These are phyloP conservation scores for Batrachochytrium dendrobatidis DNA, from an alignment of 371 early-diverging fungal species.

Conservation along the genomic window DNA sequence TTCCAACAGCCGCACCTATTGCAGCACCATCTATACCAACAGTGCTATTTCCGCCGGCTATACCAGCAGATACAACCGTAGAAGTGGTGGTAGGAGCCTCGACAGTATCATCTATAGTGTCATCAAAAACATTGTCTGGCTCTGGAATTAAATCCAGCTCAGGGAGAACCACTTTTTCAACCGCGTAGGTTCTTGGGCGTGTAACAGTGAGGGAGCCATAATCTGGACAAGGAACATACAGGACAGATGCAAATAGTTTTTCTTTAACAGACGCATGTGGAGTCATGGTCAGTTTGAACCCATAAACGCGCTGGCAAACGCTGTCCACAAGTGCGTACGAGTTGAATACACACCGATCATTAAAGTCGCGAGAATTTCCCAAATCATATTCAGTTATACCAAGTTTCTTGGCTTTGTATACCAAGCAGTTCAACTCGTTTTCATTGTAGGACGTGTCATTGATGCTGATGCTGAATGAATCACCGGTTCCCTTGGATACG, in stretches of 20 bases:
- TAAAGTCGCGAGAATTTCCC: neutral
- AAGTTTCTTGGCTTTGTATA: neutral
- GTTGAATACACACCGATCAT: neutral
- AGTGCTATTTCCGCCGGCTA: neutral
- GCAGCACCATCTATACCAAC: neutral
- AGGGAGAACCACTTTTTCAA: neutral
- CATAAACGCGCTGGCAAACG: constrained; percentile 3
- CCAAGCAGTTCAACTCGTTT: neutral
- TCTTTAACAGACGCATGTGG: neutral
- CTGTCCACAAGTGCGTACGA: constrained; percentile 7
- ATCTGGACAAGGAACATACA: neutral
- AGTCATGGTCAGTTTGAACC: neutral
- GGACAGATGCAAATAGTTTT: neutral
- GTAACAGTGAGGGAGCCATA: neutral
- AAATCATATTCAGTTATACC: constrained; percentile 6
- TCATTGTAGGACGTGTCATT: neutral
- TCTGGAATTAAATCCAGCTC: neutral
- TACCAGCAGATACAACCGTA: constrained; percentile 1
- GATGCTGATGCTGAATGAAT: neutral
- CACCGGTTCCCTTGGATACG: neutral
- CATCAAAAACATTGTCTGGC: neutral
- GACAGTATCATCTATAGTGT: neutral
- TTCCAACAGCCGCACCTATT: neutral
- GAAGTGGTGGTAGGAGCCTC: neutral
- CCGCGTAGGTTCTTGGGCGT: neutral